Evolutionary conservation across 1,284 basidiomycete species (phyloP), one percentile per base, ranked within the genome.

Genomic region (Prillingera fragicola): DNA sequence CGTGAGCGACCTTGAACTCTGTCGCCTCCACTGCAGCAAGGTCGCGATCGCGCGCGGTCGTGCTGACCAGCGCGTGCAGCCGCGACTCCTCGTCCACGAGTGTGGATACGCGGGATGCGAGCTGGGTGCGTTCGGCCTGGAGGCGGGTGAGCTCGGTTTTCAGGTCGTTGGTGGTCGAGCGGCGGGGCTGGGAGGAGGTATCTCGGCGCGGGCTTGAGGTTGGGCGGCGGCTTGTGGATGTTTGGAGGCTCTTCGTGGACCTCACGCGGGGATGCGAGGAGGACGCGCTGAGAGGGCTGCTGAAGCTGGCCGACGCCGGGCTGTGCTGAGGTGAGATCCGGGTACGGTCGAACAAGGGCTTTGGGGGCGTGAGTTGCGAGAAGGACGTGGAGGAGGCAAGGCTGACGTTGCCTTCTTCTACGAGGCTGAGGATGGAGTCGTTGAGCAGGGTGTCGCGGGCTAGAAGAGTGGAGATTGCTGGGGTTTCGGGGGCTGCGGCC

Each of bases 381-480:
- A 51, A 51, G n/a, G 41, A 43, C 21, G 44, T 35, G 22, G 24
- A 33, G 8, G 33, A 38, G 3, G 49, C 49, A 9, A 51, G 35
- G 37, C 41, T 43, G 15, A 51, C 27, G 41, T 51, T 42, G 13
- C 27, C 41, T 28, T 43, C 41, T 8, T 17, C 29, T 2, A 48
- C 35, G 21, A 36, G 31, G 41, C 38, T 42, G 17, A 43, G 22
- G n/a, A n/a, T n/a, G n/a, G n/a, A n/a, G n/a, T n/a, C n/a, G 8
- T 21, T 25, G 17, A 17, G 22, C n/a, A 23, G 32, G n/a, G 29
- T 27, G 22, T 46, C 42, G 21, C 38, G 33, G 2, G 38, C 37
- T 14, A 52, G 40, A 9, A 45, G 37, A 13, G 29, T 31, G 29
- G 29, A 31, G 29, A 31, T 15, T n/a, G n/a, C 29, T 17, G 29